Conservation (phyloP, 2,329 filamentous ascomycete species). For the Fusarium sp. region DNA sequence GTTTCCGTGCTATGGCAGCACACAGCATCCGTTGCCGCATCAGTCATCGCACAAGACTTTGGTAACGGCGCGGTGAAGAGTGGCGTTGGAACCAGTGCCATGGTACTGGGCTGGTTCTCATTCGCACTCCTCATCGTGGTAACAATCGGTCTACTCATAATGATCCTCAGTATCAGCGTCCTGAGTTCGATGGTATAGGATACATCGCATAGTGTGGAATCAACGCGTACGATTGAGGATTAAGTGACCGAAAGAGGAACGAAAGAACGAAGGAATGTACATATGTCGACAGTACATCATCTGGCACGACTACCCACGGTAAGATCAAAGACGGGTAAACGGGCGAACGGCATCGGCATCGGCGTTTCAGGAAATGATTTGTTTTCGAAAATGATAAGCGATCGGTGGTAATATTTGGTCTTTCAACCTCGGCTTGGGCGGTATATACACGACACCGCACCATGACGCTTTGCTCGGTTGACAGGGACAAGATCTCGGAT, state of each 20-base stretch:
- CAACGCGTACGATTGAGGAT: constrained; percentile 30
- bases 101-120: constrained; percentile 98
- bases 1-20: constrained; percentile 90
- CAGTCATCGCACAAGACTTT: constrained; percentile 91
- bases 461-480: constrained; percentile 12
- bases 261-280: constrained; percentile 38
- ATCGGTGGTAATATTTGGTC: constrained; percentile 41
- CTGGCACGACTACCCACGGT: constrained; percentile 29
- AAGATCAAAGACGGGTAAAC: constrained; percentile 38
- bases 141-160: constrained; percentile 92
- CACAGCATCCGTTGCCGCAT: constrained; percentile 94
- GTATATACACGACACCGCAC: constrained; percentile 25
- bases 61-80: constrained; percentile 89
- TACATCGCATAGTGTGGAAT: constrained; percentile 28
- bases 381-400: constrained; percentile 37
- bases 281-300: constrained; percentile 37
- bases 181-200: constrained; percentile 69
- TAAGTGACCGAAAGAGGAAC: constrained; percentile 25
- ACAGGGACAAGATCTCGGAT: not conserved
- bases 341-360: constrained; percentile 49
- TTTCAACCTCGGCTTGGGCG: constrained; percentile 32
- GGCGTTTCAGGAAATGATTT: constrained; percentile 48
- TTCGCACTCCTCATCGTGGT: constrained; percentile 95
- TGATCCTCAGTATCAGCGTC: constrained; percentile 93
- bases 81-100: constrained; percentile 92